Conservation (phyloP, 768 basidiomycete species). For the Pleurotus eryngii region DNA sequence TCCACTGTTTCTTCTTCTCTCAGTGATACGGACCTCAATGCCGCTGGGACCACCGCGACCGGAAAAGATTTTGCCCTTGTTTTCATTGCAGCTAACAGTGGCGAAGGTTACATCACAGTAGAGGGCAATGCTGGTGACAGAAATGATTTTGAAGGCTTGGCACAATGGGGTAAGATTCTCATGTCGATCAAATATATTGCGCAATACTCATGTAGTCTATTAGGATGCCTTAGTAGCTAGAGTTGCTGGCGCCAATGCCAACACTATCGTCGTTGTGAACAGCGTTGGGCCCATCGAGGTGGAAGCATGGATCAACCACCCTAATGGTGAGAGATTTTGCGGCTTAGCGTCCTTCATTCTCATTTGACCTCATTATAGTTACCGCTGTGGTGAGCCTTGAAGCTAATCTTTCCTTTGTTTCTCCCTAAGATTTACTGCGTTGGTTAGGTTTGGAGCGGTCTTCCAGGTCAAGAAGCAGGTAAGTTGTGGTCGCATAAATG, state of each 20-base stretch:
- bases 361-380: slow-evolving; percentile 15
- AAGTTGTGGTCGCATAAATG: neutral
- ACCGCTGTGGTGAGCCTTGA: slow-evolving; percentile 29
- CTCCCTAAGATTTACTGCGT: neutral
- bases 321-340: slow-evolving; percentile 35
- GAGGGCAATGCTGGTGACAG: slow-evolving; percentile 57
- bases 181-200: neutral
- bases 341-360: no score
- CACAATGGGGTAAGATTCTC: slow-evolving; percentile 37
- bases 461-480: slow-evolving; percentile 66
- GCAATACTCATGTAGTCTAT: neutral
- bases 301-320: slow-evolving; percentile 56
- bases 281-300: slow-evolving; percentile 57
- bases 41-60: slow-evolving; percentile 37
- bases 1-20: slow-evolving; percentile 43
- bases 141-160: slow-evolving; percentile 47
- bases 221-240: slow-evolving; percentile 45
- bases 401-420: slow-evolving; percentile 2
- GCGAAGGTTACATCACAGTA: slow-evolving; percentile 43
- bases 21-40: slow-evolving; percentile 47
- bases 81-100: slow-evolving; percentile 47
- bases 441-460: slow-evolving; percentile 45
- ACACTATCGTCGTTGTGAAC: slow-evolving; percentile 67
- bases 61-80: slow-evolving; percentile 51
- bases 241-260: slow-evolving; percentile 52